Percentiles rank a stretch among this genome's conserved stretches.
Conservation (phyloP, 2,329 filamentous ascomycete genomes). For the Capronia coronata region DNA sequence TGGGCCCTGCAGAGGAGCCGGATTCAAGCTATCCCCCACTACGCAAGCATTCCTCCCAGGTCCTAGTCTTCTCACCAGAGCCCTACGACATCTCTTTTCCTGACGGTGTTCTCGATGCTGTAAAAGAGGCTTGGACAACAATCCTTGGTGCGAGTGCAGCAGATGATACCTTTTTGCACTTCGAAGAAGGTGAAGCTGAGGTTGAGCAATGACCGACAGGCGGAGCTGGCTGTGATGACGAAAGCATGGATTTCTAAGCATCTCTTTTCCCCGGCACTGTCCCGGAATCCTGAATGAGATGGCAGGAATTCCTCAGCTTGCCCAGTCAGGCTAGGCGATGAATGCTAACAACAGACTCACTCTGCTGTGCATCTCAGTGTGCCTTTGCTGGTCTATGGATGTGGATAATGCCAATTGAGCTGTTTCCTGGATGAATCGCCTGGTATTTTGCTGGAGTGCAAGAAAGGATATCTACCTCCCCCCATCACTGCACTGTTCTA, state of each 20-base stretch:
- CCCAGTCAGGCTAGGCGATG: too few relatives aligned
- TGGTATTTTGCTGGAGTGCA: too few relatives aligned
- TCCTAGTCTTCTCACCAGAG: slow-evolving; percentile 54
- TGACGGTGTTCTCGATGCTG: slow-evolving; percentile 60
- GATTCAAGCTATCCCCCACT: slow-evolving; percentile 10
- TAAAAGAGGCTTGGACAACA: slow-evolving; percentile 63
- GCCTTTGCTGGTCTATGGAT: too few relatives aligned
- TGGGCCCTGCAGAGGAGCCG: slow-evolving; percentile 31
- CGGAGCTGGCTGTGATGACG: background rate
- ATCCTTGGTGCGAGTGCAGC: slow-evolving; percentile 50
- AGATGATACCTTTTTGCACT: slow-evolving; percentile 51
- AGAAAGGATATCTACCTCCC: too few relatives aligned
- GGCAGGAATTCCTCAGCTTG: too few relatives aligned
- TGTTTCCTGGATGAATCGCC: too few relatives aligned
- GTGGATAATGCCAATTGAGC: too few relatives aligned
- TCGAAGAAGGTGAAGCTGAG: slow-evolving; percentile 20
- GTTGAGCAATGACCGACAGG: slow-evolving; percentile 3
- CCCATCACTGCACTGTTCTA: too few relatives aligned
- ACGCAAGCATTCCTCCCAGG: slow-evolving; percentile 30
- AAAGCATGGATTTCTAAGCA: background rate
- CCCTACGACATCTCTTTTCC: slow-evolving; percentile 66
- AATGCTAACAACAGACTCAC: too few relatives aligned
- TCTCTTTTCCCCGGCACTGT: background rate
- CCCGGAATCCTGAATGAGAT: too few relatives aligned
- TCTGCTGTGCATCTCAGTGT: too few relatives aligned